Conservation (phyloP, 1,139 yeast genomes). For the Suhomyces kunorum region DNA sequence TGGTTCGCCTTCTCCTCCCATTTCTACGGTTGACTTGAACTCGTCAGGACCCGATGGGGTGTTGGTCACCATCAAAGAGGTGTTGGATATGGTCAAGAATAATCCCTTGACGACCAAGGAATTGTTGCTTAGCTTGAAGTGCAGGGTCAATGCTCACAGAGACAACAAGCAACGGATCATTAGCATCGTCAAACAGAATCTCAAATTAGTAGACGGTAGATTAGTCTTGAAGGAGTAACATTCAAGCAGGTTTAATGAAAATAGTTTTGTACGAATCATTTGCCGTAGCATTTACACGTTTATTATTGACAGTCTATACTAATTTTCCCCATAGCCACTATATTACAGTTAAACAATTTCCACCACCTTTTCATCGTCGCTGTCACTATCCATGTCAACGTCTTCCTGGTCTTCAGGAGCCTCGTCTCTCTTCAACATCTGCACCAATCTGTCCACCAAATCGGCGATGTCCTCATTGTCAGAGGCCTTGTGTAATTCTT, state of each 20-base stretch:
- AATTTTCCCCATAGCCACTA: slow-evolving; percentile 1
- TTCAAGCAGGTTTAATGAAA: background rate
- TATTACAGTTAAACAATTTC: slow-evolving; percentile 45
- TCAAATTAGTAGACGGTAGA: slow-evolving; percentile 65
- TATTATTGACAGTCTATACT: background rate
- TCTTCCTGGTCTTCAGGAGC: slow-evolving; percentile 38
- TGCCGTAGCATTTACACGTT: background rate
- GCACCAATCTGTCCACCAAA: slow-evolving; percentile 72
- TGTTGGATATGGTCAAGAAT: slow-evolving; percentile 60
- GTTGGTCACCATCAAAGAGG: slow-evolving; percentile 69
- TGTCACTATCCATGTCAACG: slow-evolving; percentile 33
- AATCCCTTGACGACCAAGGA: slow-evolving; percentile 69
- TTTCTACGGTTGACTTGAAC: slow-evolving; percentile 28
- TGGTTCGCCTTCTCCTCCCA: slow-evolving; percentile 21
- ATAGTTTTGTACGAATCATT: background rate
- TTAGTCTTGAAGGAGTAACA: slow-evolving; percentile 56
- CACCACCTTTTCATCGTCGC: slow-evolving; percentile 47
- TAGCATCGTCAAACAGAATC: slow-evolving; percentile 65
- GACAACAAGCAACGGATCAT: slow-evolving; percentile 71
- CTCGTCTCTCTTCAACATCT: slow-evolving; percentile 91
- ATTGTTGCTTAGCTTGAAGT: slow-evolving; percentile 59
- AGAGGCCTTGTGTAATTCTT: slow-evolving; percentile 76
- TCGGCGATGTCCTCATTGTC: slow-evolving; percentile 66
- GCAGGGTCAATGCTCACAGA: slow-evolving; percentile 65
- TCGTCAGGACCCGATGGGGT: slow-evolving; percentile 45